Base-by-base conservation (phyloP, 306 rosid species). In the Elaeagnus macrophylla region DNA sequence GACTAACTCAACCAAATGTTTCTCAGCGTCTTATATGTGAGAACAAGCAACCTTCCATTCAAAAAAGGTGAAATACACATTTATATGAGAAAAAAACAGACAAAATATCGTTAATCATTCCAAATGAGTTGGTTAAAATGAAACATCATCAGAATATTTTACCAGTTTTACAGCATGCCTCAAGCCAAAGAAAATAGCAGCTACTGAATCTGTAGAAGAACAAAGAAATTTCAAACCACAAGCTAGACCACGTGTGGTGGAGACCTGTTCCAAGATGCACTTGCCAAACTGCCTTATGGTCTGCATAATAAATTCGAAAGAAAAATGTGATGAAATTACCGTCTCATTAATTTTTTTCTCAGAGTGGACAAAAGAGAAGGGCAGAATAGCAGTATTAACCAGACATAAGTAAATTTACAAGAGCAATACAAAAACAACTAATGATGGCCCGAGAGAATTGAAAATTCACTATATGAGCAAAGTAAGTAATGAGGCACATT, bases 91-190 rank as follows among this genome's bases (percentile, higher is more conserved):
- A 25, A 25, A 25, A 25, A 25, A 3, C 32, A 25, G 32, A 25
- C 32, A 25, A 25, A 25, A 25, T 25, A 25, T 25, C 4, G 32
- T 25, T 25, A 2, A 2, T 5, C 32, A 25, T 3, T 25, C 32
- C 32, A 25, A 25, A 25, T 25, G 4, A 25, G 32, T 25, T 25
- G 32, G 4, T 25, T 25, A 5, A 1, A 25, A 25, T 25, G 32
- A 25, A 25, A 25, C 49, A 59, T 12, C 7, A 32, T 8, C 17
- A 10, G 15, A 40, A 36, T 54, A 43, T 52, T 43, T 73, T 83
- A 90, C 97, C 97, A 90, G 71, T 78, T 74, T 84, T 79, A 76
- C 80, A 57, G 95, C 95, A 86, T 90, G 97, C 67, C 69, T 80
- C 57, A 90, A 74, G 60, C 97, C 97, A 66, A 80, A 61, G 57